A percentile compares a stretch with the other conserved stretches of the same genome.
These are phyloP conservation scores for Lichtheimia ramosa DNA, from an alignment of 371 early-diverging fungal species.

Conservation along the genomic window DNA sequence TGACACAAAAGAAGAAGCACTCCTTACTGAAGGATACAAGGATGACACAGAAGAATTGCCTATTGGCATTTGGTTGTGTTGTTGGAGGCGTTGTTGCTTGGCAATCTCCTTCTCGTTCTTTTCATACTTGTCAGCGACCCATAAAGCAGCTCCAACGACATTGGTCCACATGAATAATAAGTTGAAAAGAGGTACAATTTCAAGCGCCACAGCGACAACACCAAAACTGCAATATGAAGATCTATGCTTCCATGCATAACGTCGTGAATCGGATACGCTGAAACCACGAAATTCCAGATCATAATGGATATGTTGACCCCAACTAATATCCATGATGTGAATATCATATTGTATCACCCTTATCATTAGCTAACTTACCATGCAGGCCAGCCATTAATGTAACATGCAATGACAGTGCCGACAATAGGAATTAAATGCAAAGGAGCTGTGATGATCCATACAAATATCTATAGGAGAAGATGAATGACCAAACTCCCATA, in stretches of 20 bases:
- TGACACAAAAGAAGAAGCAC: slow-evolving; percentile 18
- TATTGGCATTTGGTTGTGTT: neutral
- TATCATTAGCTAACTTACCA: slow-evolving; percentile 25
- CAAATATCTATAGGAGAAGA: slow-evolving; percentile 34
- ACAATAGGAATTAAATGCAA: slow-evolving; percentile 61
- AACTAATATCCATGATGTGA: slow-evolving; percentile 22
- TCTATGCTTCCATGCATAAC: slow-evolving; percentile 44
- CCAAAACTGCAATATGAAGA: slow-evolving; percentile 61
- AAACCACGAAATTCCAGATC: slow-evolving; percentile 59
- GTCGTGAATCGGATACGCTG: slow-evolving; percentile 42
- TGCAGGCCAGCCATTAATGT: slow-evolving; percentile 57
- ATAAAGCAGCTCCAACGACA: slow-evolving; percentile 74
- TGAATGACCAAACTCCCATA: too few species aligned
- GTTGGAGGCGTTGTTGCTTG: slow-evolving; percentile 11
- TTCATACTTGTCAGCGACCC: slow-evolving; percentile 67
- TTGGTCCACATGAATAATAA: slow-evolving; percentile 77
- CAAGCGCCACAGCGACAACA: slow-evolving; percentile 58
- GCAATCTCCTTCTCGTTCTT: slow-evolving; percentile 32
- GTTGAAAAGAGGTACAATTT: slow-evolving; percentile 68
- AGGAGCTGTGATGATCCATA: slow-evolving; percentile 58
- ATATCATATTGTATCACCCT: neutral
- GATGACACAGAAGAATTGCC: slow-evolving; percentile 18
- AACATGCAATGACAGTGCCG: slow-evolving; percentile 56
- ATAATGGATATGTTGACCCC: slow-evolving; percentile 57
- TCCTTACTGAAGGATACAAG: slow-evolving; percentile 18